Base-by-base conservation (phyloP, 2,329 filamentous ascomycete species). In the Monosporascus sp. region DNA sequence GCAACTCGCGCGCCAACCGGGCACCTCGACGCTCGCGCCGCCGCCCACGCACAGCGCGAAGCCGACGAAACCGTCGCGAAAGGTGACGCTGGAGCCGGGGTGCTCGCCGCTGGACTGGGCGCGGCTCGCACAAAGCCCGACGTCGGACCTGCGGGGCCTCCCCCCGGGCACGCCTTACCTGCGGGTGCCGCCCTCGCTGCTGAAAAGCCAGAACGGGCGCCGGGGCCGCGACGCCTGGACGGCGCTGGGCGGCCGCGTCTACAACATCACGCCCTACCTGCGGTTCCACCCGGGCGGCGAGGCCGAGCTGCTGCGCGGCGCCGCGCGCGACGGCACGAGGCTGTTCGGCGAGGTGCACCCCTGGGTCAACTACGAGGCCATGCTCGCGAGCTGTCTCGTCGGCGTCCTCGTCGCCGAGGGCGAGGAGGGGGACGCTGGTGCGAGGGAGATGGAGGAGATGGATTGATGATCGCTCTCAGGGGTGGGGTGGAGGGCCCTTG, bases 81-180 rank as follows among this genome's bases (percentile, higher is more conserved):
- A 93, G 65, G 89, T 97, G 5, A 78, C 87, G 8, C 82, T 99
- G 5, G 81, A 85, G n/a, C 94, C 94, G 0, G 93, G 94, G 35
- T 92, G 93, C 75, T 96, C 90, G 2, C 93, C 94, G 0, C 84
- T 99, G 14, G 94, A 99, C 79, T 99, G 94, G 94, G 94, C 94
- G 14, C 85, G 87, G 6, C 81, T 96, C 1, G 81, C 83, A 1
- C 77, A 78, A 20, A 73, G 78, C 48, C 84, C 86, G 2, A 74
- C 73, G 31, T 76, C 81, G 31, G 86, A 90, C 57, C 81, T 91
- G 25, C 86, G 88, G n/a, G 82, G 82, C 39, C 59, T 88, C 56
- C 62, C 80, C 59, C 59, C 77, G 1, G 68, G 71, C 7, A 72
- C 77, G 3, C 74, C 80, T 54, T 78, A 83, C 77, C 73, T 89